Conservation (phyloP, 2,329 filamentous ascomycete species). For the Juglanconis sp. region DNA sequence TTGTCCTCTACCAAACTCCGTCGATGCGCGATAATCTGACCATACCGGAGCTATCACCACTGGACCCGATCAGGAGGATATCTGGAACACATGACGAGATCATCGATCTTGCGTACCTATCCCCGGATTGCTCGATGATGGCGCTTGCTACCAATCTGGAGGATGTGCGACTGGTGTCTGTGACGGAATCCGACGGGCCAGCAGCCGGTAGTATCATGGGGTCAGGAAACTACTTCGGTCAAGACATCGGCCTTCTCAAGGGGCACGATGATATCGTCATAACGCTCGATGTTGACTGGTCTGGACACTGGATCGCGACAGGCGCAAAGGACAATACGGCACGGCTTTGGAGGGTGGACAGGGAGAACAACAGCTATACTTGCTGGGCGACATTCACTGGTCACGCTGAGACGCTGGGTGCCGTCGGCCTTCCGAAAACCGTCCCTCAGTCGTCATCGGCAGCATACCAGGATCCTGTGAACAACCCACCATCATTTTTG, state of each 20-base stretch:
- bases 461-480: conserved; percentile 69
- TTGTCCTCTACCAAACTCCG: conserved; percentile 65
- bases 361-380: conserved; percentile 62
- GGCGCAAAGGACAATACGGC: conserved; percentile 97
- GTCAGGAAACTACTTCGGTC: conserved; percentile 69
- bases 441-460: conserved; percentile 65
- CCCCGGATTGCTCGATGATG: conserved; percentile 74
- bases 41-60: conserved; percentile 34
- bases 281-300: conserved; percentile 92
- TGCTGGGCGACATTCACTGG: conserved; percentile 66
- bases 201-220: conserved; percentile 20
- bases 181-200: conserved; percentile 41
- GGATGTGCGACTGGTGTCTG: conserved; percentile 82
- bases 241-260: conserved; percentile 79
- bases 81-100: conserved; percentile 97
- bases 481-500: conserved; percentile 77
- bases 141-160: conserved; percentile 95
- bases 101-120: conserved; percentile 86
- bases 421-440: conserved; percentile 75
- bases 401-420: conserved; percentile 90
- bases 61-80: conserved; percentile 67
- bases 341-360: conserved; percentile 83
- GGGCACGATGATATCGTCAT: conserved; percentile 97
- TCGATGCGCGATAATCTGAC: conserved; percentile 35
- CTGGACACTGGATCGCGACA: conserved; percentile 92